These are phyloP conservation scores for Saturnispora hagleri DNA, from an alignment of 805 yeast genomes.

Conservation along the genomic window DNA sequence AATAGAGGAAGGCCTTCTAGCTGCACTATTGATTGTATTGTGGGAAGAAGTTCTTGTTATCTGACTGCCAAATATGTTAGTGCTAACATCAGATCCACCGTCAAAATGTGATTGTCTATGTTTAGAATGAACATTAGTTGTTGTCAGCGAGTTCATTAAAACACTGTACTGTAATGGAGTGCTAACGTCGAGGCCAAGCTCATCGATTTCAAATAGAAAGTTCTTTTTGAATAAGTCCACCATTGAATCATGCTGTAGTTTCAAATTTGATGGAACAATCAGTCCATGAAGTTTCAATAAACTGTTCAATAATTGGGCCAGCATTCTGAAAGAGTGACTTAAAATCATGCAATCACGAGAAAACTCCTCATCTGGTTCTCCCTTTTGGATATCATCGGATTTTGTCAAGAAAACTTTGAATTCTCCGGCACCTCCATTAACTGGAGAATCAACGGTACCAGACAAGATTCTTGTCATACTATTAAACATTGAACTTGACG, in stretches of 20 bases:
- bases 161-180: slow-evolving; percentile 12
- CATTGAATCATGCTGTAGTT: slow-evolving; percentile 58
- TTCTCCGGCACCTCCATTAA: slow-evolving; percentile 86
- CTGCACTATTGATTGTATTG: background rate
- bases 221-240: slow-evolving; percentile 55
- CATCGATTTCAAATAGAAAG: slow-evolving; percentile 54
- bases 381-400: slow-evolving; percentile 9
- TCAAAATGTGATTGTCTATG: slow-evolving; percentile 4
- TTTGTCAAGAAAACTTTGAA: slow-evolving; percentile 54
- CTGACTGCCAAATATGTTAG: slow-evolving; percentile 2
- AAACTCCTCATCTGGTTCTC: slow-evolving; percentile 18
- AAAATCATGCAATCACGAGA: slow-evolving; percentile 23
- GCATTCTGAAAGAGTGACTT: slow-evolving; percentile 52
- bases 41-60: slow-evolving; percentile 5
- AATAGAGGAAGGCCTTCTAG: background rate
- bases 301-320: slow-evolving; percentile 53
- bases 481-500: slow-evolving; percentile 37
- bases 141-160: slow-evolving; percentile 14
- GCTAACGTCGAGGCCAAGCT: slow-evolving; percentile 28
- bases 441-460: slow-evolving; percentile 88
- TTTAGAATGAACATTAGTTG: slow-evolving; percentile 13
- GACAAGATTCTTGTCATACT: slow-evolving; percentile 63
- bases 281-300: slow-evolving; percentile 64
- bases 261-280: slow-evolving; percentile 47
- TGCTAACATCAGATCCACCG: background rate